phyloP scores from a whole-genome alignment of 345 rosid genomes.

The Syzygium jambos region DNA sequence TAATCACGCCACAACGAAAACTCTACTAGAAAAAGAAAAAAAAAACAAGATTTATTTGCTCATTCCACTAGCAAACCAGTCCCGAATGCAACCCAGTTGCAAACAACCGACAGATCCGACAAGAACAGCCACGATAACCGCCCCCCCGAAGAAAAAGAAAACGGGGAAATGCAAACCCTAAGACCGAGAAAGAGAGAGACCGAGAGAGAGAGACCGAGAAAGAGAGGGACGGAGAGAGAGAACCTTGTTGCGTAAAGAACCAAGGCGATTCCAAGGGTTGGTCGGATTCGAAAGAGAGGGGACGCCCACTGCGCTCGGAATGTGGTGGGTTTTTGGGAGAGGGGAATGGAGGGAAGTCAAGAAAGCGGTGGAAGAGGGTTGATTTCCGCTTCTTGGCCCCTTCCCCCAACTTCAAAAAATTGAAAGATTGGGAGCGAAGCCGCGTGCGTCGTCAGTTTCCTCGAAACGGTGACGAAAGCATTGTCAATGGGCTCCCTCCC shows the following conservation, averaged over 20 bases:
- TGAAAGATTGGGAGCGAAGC: background rate
- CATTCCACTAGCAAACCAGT: background rate
- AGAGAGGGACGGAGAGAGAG: background rate
- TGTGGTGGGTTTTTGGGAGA: background rate
- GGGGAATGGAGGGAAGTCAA: background rate
- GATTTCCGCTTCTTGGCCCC: background rate
- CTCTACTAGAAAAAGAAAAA: background rate
- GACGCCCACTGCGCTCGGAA: background rate
- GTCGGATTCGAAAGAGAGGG: background rate
- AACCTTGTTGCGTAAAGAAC: background rate
- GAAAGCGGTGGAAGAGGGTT: background rate
- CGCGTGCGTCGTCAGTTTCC: background rate
- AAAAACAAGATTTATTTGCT: background rate
- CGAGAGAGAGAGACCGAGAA: background rate
- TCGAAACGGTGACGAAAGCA: background rate
- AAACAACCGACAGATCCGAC: background rate
- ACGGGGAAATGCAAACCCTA: background rate
- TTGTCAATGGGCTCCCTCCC: background rate
- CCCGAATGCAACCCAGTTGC: background rate
- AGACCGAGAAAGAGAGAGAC: background rate
- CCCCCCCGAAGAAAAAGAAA: background rate
- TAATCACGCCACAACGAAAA: background rate
- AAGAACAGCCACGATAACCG: background rate
- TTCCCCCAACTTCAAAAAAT: background rate
- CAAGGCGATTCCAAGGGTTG: background rate